Percentiles rank a stretch among this genome's conserved stretches.
These are phyloP conservation scores for Amanita muscaria DNA, from an alignment of 768 basidiomycete genomes.

Conservation along the genomic window DNA sequence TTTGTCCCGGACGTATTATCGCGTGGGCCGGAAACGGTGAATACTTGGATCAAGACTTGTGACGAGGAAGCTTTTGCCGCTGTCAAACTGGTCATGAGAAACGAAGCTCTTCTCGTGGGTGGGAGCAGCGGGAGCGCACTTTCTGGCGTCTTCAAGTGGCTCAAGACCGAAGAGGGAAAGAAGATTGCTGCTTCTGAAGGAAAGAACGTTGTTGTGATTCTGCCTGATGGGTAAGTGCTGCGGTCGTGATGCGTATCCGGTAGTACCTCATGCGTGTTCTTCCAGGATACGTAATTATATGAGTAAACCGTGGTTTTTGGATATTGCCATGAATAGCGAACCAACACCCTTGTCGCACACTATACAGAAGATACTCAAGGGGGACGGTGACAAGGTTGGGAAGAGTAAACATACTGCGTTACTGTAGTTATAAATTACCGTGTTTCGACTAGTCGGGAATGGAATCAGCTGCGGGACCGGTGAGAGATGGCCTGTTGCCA, in stretches of 20 bases:
- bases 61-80: constrained; percentile 78
- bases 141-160: constrained; percentile 67
- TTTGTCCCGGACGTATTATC: constrained; percentile 85
- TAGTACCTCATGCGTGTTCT: background rate
- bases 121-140: constrained; percentile 89
- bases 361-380: constrained; percentile 22
- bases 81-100: constrained; percentile 67
- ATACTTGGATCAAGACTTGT: constrained; percentile 78
- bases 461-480: no score
- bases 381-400: no score
- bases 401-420: no score
- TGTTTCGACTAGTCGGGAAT: no score
- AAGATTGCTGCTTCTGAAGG: constrained; percentile 56
- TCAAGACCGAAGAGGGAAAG: constrained; percentile 62
- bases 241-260: constrained; percentile 2
- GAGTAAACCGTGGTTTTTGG: constrained; percentile 87
- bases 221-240: constrained; percentile 77
- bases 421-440: no score
- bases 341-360: constrained; percentile 43
- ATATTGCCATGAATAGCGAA: constrained; percentile 49
- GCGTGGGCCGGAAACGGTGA: constrained; percentile 47
- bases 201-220: constrained; percentile 79
- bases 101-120: constrained; percentile 85
- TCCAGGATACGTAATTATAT: constrained; percentile 86
- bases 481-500: no score